These are phyloP conservation scores for Ophiognomonia clavigignenti-juglandacearum DNA, from an alignment of 2,329 filamentous ascomycete species.

Conservation along the genomic window DNA sequence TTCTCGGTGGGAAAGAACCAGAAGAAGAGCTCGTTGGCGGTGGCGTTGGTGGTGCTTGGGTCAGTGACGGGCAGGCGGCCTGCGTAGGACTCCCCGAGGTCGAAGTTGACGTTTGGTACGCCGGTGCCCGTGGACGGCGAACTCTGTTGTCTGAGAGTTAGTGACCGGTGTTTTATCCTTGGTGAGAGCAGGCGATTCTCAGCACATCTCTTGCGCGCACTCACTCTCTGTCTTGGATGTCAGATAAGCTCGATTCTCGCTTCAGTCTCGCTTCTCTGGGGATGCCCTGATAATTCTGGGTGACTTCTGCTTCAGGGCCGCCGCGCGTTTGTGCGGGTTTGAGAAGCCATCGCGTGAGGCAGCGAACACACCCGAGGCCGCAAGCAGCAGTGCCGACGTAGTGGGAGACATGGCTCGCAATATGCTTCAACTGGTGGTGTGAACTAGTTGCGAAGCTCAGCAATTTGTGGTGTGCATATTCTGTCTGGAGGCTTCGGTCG, in stretches of 20 bases:
- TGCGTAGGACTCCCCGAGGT: constrained; percentile 63
- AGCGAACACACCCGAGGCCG: not conserved
- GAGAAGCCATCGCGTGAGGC: not conserved
- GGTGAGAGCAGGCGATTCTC: no score
- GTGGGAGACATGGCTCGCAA: no score
- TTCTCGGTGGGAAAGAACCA: constrained; percentile 62
- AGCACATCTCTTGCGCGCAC: not conserved
- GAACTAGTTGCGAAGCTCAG: no score
- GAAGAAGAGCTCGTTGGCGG: constrained; percentile 47
- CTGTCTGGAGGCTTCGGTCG: no score
- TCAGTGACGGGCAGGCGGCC: constrained; percentile 54
- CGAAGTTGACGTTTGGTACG: constrained; percentile 66
- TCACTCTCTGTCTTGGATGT: constrained; percentile 12
- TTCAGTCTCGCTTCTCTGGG: not conserved
- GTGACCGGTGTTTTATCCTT: not conserved
- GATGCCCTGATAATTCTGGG: not conserved
- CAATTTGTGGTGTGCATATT: no score
- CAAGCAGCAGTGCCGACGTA: no score
- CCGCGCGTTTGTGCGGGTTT: not conserved
- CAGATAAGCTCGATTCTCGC: not conserved
- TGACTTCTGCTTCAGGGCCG: not conserved
- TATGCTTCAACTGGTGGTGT: no score
- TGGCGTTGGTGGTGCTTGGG: constrained; percentile 32
- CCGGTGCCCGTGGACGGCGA: constrained; percentile 58
- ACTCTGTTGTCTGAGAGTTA: constrained; percentile 40